Conservation (phyloP, 176 grass and related monocot species). For the Miscanthus lutarioriparius region DNA sequence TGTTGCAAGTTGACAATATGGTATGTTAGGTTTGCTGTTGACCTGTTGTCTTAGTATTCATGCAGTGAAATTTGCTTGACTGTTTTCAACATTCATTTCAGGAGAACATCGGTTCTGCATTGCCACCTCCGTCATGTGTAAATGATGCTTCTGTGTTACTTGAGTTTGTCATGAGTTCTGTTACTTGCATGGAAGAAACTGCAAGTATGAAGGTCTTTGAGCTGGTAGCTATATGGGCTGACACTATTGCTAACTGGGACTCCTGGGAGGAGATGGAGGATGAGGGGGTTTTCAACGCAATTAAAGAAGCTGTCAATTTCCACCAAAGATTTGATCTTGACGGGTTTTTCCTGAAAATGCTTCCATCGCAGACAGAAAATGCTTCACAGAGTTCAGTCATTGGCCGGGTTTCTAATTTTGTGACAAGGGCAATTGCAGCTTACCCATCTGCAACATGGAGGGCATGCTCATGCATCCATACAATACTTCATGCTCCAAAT, state of each 20-base stretch:
- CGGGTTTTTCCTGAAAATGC: conserved; percentile 55
- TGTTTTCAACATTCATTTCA: conserved; percentile 27
- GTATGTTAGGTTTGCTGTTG: conserved; percentile 44
- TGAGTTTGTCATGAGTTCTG: conserved; percentile 63
- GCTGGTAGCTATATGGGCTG: conserved; percentile 68
- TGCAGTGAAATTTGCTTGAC: neutral
- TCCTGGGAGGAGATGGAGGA: conserved; percentile 92
- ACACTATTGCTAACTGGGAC: conserved; percentile 62
- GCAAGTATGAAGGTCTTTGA: conserved; percentile 63
- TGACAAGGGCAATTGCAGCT: conserved; percentile 60
- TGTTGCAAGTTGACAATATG: conserved; percentile 35
- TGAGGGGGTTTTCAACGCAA: conserved; percentile 69
- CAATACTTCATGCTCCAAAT: conserved; percentile 59
- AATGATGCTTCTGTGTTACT: conserved; percentile 78
- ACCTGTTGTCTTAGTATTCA: neutral
- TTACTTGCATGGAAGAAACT: conserved; percentile 55
- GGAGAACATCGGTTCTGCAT: conserved; percentile 20
- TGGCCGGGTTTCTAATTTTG: conserved; percentile 63
- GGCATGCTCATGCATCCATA: conserved; percentile 80
- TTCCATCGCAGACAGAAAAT: conserved; percentile 37
- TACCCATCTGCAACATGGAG: conserved; percentile 84
- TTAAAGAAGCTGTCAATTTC: conserved; percentile 75
- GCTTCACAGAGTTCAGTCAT: conserved; percentile 56
- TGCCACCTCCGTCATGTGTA: conserved; percentile 71
- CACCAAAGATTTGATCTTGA: conserved; percentile 56